These are phyloP conservation scores for Cinnamomum chago DNA, from an alignment of 164 flowering plant genomes.

Conservation along the genomic window DNA sequence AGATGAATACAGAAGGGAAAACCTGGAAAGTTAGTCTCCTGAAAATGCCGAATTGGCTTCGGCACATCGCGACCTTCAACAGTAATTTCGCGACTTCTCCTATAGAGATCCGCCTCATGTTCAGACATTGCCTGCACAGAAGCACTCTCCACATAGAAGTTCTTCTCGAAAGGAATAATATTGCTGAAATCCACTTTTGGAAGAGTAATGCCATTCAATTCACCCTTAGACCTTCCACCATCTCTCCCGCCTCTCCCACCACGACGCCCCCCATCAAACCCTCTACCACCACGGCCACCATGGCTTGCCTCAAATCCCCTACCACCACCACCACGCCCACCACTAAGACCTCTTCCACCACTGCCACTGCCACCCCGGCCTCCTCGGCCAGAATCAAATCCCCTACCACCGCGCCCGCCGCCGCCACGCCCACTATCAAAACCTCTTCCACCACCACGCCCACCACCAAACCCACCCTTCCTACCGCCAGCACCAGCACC, in stretches of 20 bases:
- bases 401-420: conserved; percentile 29
- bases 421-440: conserved; percentile 4
- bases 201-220: conserved; percentile 59
- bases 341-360: background rate
- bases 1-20: background rate
- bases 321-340: conserved; percentile 10
- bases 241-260: conserved; percentile 43
- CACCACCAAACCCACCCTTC: conserved; percentile 3
- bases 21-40: conserved; percentile 90
- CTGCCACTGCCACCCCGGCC: conserved; percentile 15
- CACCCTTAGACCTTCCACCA: conserved; percentile 41
- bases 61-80: conserved; percentile 90
- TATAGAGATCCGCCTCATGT: conserved; percentile 57
- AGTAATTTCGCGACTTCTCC: conserved; percentile 65
- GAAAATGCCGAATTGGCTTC: conserved; percentile 65
- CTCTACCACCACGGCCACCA: conserved; percentile 23
- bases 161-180: conserved; percentile 83
- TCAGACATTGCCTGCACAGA: conserved; percentile 72
- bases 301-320: conserved; percentile 18
- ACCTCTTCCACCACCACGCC: conserved; percentile 8
- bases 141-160: conserved; percentile 71
- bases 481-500: background rate
- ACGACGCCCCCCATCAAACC: conserved; percentile 28
- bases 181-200: conserved; percentile 75
- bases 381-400: conserved; percentile 19